Percentiles rank a stretch among this genome's conserved stretches.
Evolutionary conservation across 495 filamentous ascomycete species (phyloP).

Genomic region (Parachaetomium inaequale): DNA sequence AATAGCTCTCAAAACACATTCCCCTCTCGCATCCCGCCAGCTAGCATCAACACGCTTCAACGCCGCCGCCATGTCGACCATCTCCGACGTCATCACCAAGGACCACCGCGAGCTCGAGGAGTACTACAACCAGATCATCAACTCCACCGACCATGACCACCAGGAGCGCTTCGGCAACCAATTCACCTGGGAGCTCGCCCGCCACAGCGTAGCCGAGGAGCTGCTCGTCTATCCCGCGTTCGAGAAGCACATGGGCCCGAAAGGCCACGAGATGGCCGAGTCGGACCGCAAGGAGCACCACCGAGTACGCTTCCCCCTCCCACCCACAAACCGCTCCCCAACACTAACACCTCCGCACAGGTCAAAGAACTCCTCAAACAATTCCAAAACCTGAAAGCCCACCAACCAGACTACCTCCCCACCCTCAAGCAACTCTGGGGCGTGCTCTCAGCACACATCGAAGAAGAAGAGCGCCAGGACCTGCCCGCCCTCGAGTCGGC

Average conservation of each 20-base stretch:
- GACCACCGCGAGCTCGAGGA: constrained; percentile 11
- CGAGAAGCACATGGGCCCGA: constrained; percentile 7
- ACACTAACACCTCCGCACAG: background rate
- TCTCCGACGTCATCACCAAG: constrained; percentile 8
- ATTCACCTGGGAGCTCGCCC: constrained; percentile 5
- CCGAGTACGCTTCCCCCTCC: background rate
- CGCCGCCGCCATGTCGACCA: constrained; percentile 3
- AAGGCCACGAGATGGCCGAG: constrained; percentile 6
- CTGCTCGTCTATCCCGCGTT: background rate
- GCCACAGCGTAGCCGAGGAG: constrained; percentile 4
- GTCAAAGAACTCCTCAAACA: constrained; percentile 7
- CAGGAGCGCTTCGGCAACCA: constrained; percentile 12
- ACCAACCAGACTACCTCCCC: background rate
- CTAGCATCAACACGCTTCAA: background rate
- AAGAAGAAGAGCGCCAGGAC: background rate
- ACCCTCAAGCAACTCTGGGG: constrained; percentile 5
- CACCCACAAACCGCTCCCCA: background rate
- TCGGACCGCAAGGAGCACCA: constrained; percentile 1
- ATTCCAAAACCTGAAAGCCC: constrained; percentile 4
- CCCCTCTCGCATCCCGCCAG: background rate
- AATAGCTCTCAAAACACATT: background rate
- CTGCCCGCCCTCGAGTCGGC: constrained; percentile 2
- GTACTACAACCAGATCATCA: constrained; percentile 8
- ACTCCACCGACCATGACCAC: constrained; percentile 9
- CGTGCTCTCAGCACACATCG: background rate